Percentiles rank a stretch among this genome's conserved stretches.
These are phyloP conservation scores for Rosa rugosa DNA, from an alignment of 306 rosid genomes.

Conservation along the genomic window DNA sequence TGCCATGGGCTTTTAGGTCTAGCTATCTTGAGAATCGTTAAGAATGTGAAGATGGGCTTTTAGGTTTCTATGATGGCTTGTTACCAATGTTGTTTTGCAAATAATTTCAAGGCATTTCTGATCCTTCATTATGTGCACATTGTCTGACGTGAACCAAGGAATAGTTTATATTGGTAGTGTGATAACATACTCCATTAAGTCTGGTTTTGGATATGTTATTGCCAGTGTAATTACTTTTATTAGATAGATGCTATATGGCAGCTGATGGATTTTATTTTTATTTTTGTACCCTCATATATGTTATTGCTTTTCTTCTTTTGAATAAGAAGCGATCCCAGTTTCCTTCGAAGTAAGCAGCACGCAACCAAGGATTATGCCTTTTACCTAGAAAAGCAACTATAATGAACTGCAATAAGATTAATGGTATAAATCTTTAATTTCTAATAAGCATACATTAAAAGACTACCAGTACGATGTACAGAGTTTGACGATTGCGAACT, in stretches of 20 bases:
- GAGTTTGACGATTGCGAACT: background rate
- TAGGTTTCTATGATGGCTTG: background rate
- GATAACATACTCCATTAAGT: background rate
- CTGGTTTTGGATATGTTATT: background rate
- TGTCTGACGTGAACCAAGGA: background rate
- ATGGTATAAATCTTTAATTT: background rate
- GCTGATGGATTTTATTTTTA: background rate
- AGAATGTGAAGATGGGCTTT: background rate
- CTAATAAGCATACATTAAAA: background rate
- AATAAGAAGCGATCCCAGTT: background rate
- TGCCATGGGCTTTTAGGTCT: background rate
- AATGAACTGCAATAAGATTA: background rate
- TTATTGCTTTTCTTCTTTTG: background rate
- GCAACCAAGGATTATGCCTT: background rate
- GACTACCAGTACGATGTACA: background rate
- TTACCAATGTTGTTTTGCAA: background rate
- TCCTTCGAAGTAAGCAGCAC: background rate
- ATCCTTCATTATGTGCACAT: background rate
- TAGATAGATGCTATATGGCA: background rate
- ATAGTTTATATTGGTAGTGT: background rate
- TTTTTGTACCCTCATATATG: background rate
- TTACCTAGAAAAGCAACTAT: background rate
- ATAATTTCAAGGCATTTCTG: background rate
- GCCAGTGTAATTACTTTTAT: background rate
- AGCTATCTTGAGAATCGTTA: background rate